phyloP scores from a whole-genome alignment of 148 eudicot species.

The Cornus kousa region DNA sequence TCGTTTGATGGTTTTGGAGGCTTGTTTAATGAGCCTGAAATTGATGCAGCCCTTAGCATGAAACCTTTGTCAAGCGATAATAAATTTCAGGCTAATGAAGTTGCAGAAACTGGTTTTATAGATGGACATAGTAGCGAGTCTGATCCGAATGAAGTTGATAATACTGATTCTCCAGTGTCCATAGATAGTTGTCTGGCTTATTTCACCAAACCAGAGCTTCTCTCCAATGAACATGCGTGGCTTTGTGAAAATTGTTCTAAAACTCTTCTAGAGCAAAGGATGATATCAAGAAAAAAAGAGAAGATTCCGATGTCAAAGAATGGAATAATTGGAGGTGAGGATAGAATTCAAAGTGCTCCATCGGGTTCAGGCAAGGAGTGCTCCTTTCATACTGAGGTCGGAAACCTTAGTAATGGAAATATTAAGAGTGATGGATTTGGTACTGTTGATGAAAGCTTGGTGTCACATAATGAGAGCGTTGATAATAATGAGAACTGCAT shows the following conservation, averaged over 20 bases:
- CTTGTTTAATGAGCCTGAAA: slow-evolving; percentile 80
- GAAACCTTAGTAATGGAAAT: slow-evolving; percentile 12
- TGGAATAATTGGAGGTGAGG: slow-evolving; percentile 20
- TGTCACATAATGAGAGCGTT: slow-evolving; percentile 13
- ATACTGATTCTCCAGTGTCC: slow-evolving; percentile 69
- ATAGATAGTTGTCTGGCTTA: slow-evolving; percentile 73
- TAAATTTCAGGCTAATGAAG: slow-evolving; percentile 22
- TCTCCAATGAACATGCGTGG: slow-evolving; percentile 82
- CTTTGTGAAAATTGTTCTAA: slow-evolving; percentile 90
- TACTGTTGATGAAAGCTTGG: slow-evolving; percentile 20
- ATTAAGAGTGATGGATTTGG: slow-evolving; percentile 3
- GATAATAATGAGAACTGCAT: slow-evolving; percentile 1
- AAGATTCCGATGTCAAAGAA: slow-evolving; percentile 14
- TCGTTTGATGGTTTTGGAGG: slow-evolving; percentile 64
- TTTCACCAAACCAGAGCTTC: slow-evolving; percentile 74
- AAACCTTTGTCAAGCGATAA: slow-evolving; percentile 24
- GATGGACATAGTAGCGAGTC: slow-evolving; percentile 61
- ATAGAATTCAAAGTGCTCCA: slow-evolving; percentile 22
- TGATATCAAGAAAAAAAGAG: slow-evolving; percentile 32
- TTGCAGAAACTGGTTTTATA: slow-evolving; percentile 31
- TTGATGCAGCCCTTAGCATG: slow-evolving; percentile 28
- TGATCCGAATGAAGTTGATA: slow-evolving; percentile 88
- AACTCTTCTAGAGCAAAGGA: slow-evolving; percentile 41
- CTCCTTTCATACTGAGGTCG: slow-evolving; percentile 11
- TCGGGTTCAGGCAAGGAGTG: slow-evolving; percentile 4